Base-by-base conservation (phyloP, 176 grass and related monocot species). In the Melocanna baccifera region DNA sequence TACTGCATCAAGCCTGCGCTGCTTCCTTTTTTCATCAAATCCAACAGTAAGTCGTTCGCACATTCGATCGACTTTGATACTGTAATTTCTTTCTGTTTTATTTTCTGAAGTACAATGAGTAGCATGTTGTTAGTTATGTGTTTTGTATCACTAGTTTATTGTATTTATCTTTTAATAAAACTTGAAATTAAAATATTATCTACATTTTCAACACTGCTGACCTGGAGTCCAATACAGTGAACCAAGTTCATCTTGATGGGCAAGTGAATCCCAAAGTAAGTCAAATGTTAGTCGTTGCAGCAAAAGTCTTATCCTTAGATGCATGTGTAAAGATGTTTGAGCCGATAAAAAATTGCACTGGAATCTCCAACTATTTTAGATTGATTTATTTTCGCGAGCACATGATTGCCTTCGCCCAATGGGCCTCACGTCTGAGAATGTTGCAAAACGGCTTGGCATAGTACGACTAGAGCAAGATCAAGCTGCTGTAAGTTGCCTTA, bases 361-460 rank as follows among this genome's bases (percentile, higher is more conserved):
- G 48, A 62, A 69, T 78, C 18, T 90, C 53, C 62, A 55, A 85
- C 40, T 79, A 13, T 14, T 83, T 86, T 83, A 96, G 96, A 56
- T 90, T 73, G 81, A 96, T 55, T 69, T 96, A 63, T 94, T 94
- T 91, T 78, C 96, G 53, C 93, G 92, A 94, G 93, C 93, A 69
- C 89, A 86, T 78, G 96, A 96, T 40, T 99, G 96, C 47, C 89
- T 99, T 62, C 93, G 96, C 67, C 96, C 93, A 63, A 99, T 99
- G 96, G 93, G 93, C 64, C 84, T 96, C 45, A 99, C 93, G 59
- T 99, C 91, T 22, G 96, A 99, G 77, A 99, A 96, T 89, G 93
- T 99, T 86, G 93, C 93, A 63, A 76, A 92, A 25, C 91, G 84
- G n/a, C 94, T 84, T 84, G 93, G 93, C 61, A 74, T 99, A 92